Evolutionary conservation across 1,139 yeast species (phyloP).

Genomic region (Suhomyces ambrosiae): DNA sequence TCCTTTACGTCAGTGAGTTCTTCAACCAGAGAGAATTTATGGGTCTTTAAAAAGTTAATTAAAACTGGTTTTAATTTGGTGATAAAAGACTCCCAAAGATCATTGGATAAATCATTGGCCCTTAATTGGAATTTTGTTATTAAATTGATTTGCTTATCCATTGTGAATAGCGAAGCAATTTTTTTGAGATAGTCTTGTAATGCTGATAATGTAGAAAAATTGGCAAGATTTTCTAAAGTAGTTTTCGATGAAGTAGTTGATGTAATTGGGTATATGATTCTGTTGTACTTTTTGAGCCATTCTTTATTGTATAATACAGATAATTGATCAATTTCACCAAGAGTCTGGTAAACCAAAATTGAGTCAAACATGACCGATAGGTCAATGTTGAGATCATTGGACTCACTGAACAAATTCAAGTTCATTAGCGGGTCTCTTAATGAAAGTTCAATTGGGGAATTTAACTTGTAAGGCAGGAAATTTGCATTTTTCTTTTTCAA

Average conservation of each 20-base stretch:
- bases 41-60: slow-evolving; percentile 36
- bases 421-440: slow-evolving; percentile 57
- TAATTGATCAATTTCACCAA: slow-evolving; percentile 64
- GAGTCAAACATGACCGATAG: slow-evolving; percentile 79
- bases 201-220: slow-evolving; percentile 29
- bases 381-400: slow-evolving; percentile 48
- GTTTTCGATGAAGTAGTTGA: slow-evolving; percentile 21
- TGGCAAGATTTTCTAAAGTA: slow-evolving; percentile 18
- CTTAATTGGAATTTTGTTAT: slow-evolving; percentile 59
- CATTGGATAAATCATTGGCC: slow-evolving; percentile 61
- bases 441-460: slow-evolving; percentile 82
- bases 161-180: slow-evolving; percentile 74
- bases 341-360: slow-evolving; percentile 74
- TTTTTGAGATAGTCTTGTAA: slow-evolving; percentile 61
- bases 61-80: slow-evolving; percentile 60
- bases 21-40: slow-evolving; percentile 30
- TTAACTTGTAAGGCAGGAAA: slow-evolving; percentile 65
- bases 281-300: slow-evolving; percentile 70
- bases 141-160: slow-evolving; percentile 67
- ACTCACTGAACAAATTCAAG: slow-evolving; percentile 50
- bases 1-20: slow-evolving; percentile 48
- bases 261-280: slow-evolving; percentile 69
- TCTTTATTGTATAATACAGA: slow-evolving; percentile 69
- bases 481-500: slow-evolving; percentile 33
- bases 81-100: slow-evolving; percentile 74